Evolutionary conservation across 805 yeast genomes (phyloP).

Genomic region (Kluyveromyces nonfermentans): DNA sequence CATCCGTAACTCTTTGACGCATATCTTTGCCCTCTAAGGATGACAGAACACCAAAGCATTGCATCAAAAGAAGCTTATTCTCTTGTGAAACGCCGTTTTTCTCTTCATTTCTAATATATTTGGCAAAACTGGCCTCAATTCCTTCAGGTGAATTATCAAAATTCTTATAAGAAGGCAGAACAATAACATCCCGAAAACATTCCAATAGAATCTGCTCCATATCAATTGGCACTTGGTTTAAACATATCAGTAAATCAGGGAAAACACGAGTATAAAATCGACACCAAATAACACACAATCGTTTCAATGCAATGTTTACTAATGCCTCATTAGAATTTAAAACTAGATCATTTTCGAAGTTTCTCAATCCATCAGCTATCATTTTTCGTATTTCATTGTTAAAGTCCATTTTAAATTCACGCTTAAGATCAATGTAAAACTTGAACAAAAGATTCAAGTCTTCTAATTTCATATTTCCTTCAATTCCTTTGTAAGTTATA

Average conservation of each 20-base stretch:
- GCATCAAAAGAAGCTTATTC: slow-evolving; percentile 38
- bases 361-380: slow-evolving; percentile 21
- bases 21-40: slow-evolving; percentile 45
- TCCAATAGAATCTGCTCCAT: slow-evolving; percentile 34
- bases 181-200: slow-evolving; percentile 44
- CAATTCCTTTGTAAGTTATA: background rate
- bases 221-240: slow-evolving; percentile 41
- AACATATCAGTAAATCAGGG: slow-evolving; percentile 50
- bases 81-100: slow-evolving; percentile 36
- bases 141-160: slow-evolving; percentile 28
- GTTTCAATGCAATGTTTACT: slow-evolving; percentile 29
- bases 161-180: slow-evolving; percentile 43
- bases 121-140: slow-evolving; percentile 25
- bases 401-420: slow-evolving; percentile 1
- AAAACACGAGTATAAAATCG: slow-evolving; percentile 45
- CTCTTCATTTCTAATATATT: slow-evolving; percentile 28
- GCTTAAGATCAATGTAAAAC: slow-evolving; percentile 1
- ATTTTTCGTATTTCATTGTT: slow-evolving; percentile 23
- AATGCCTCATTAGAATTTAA: slow-evolving; percentile 27
- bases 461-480: slow-evolving; percentile 1
- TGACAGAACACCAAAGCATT: slow-evolving; percentile 52
- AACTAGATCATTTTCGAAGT: slow-evolving; percentile 30
- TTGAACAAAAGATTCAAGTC: slow-evolving; percentile 1
- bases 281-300: slow-evolving; percentile 44
- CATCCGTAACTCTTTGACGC: slow-evolving; percentile 51